Evolutionary conservation across 2,329 filamentous ascomycete genomes (phyloP), one percentile per base, ranked within the genome.

Genomic region (Penicillium sp.): DNA sequence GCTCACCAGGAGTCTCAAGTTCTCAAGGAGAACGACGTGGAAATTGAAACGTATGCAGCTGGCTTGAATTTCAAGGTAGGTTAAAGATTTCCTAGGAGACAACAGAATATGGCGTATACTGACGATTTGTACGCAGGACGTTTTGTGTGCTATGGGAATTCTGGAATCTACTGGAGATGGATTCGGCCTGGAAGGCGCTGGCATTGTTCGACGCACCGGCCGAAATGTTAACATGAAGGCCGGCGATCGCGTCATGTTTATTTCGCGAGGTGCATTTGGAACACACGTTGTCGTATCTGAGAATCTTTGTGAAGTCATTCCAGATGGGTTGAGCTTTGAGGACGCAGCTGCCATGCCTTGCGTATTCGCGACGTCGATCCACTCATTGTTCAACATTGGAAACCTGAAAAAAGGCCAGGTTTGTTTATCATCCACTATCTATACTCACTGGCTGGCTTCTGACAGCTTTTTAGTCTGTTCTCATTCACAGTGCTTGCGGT

Each of bases 401-500:
- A 53, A 62, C 6, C 29, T 70, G 3, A 26, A 62, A 27, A 50
- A 55, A 29, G 62, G 62, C 8, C 60, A 72, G 29, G 54, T 57
- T 33, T 10, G 45, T 33, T 25, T 3, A 31, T 31, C n/a, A 4
- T 16, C 33, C 16, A n/a, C 16, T n/a, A 37, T n/a, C 2, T 16
- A 10, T 37, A 16, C 16, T 7, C 16, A n/a, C 4, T n/a, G 4
- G 6, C 16, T n/a, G 9, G 6, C 14, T n/a, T n/a, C 33, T 37
- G 5, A 37, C 33, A 0, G 6, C 33, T 16, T 29, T 35, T 5
- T 45, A 63, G 56, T 66, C 69, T 1, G 61, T 72, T 3, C 58
- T 73, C 1, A 68, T 71, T 19, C 67, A 71, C 13, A 62, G 62
- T n/a, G 67, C 64, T 1, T 65, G 65, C 21, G 67, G 75, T 19